A percentile compares a stretch with the other conserved stretches of the same genome.
These are phyloP conservation scores for Aspergillus diversus DNA, from an alignment of 495 filamentous ascomycete species.

Conservation along the genomic window DNA sequence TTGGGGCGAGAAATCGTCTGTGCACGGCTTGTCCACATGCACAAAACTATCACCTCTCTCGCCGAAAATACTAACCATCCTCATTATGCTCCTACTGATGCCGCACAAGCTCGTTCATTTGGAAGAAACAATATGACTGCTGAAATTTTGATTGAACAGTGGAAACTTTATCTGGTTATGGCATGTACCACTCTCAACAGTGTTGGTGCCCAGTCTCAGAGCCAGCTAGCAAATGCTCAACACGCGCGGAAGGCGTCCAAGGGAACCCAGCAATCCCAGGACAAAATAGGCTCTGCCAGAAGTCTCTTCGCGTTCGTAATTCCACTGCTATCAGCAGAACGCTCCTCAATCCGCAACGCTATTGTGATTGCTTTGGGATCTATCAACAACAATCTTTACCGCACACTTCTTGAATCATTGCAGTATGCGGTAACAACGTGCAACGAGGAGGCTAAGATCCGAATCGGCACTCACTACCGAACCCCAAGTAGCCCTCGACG, in stretches of 20 bases:
- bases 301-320: slow-evolving; percentile 89
- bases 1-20: slow-evolving; percentile 91
- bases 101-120: slow-evolving; percentile 41
- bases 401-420: slow-evolving; percentile 85
- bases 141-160: slow-evolving; percentile 91
- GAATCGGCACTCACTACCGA: slow-evolving; percentile 74
- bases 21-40: slow-evolving; percentile 88
- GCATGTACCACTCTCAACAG: slow-evolving; percentile 94
- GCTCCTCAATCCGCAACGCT: slow-evolving; percentile 78
- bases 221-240: slow-evolving; percentile 63
- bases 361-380: slow-evolving; percentile 92
- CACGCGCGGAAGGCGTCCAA: slow-evolving; percentile 86
- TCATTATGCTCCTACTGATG: slow-evolving; percentile 62
- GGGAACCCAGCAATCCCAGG: slow-evolving; percentile 63
- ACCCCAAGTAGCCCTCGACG: slow-evolving; percentile 74
- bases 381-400: slow-evolving; percentile 95
- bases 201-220: slow-evolving; percentile 68
- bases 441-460: slow-evolving; percentile 85
- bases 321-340: slow-evolving; percentile 77
- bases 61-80: slow-evolving; percentile 70
- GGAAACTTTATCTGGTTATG: slow-evolving; percentile 97
- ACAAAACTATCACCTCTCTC: slow-evolving; percentile 76
- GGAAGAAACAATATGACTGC: slow-evolving; percentile 74
- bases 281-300: slow-evolving; percentile 86
- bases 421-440: slow-evolving; percentile 80